These are phyloP conservation scores for Sugiyamaella paludigena DNA, from an alignment of 1,139 yeast genomes.

Conservation along the genomic window DNA sequence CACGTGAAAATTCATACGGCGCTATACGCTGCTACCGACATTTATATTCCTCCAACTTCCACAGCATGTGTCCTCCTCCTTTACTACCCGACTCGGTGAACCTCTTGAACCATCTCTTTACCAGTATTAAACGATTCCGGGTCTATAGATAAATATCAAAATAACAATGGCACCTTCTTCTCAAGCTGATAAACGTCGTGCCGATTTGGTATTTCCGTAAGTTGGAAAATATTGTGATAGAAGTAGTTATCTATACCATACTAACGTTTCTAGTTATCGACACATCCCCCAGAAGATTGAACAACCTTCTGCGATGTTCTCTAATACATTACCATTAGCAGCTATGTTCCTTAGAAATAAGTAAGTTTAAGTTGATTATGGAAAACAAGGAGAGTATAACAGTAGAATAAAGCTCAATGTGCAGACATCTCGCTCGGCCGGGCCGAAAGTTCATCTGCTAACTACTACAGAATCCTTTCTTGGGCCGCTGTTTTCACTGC, in stretches of 20 bases:
- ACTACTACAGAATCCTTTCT: conserved; percentile 46
- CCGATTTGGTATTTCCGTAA: conserved; percentile 33
- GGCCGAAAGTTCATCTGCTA: neutral
- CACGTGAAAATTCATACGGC: too few species aligned
- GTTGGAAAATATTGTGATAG: conserved; percentile 2
- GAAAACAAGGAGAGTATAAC: conserved; percentile 7
- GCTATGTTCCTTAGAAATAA: conserved; percentile 55
- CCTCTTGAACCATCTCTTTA: neutral
- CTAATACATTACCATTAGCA: conserved; percentile 61
- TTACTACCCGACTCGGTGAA: too few species aligned
- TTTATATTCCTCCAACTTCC: conserved; percentile 9
- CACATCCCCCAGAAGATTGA: conserved; percentile 31
- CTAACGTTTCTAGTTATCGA: conserved; percentile 25
- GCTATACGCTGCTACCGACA: too few species aligned
- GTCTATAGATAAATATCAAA: neutral
- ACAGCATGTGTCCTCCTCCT: neutral
- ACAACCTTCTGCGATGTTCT: conserved; percentile 39
- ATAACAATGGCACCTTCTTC: conserved; percentile 12
- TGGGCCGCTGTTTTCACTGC: conserved; percentile 57
- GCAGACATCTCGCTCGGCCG: neutral
- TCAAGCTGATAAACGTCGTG: conserved; percentile 32
- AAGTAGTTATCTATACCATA: neutral
- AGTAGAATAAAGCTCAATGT: neutral
- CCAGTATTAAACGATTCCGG: neutral
- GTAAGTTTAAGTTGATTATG: conserved; percentile 23